Evolutionary conservation across 208 protist species (phyloP).

Genomic region (Crithidia bombi): DNA sequence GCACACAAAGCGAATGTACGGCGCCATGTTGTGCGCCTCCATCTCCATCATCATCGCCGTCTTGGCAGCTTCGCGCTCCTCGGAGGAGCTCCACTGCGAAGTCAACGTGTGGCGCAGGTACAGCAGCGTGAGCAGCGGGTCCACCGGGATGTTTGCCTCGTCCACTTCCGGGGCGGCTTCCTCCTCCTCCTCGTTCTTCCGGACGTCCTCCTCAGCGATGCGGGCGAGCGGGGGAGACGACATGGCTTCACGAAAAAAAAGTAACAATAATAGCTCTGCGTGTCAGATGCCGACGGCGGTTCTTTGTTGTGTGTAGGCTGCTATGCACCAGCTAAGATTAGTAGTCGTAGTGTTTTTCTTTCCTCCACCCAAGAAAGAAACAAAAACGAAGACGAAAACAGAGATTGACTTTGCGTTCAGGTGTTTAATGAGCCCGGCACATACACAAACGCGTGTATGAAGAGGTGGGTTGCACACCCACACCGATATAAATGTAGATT

Average conservation of each 20-base stretch:
- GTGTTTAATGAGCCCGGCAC: no score
- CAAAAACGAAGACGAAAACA: no score
- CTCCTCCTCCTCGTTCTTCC: constrained; percentile 46
- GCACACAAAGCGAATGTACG: constrained; percentile 84
- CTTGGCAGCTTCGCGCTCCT: constrained; percentile 77
- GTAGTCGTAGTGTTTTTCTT: no score
- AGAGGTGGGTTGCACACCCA: no score
- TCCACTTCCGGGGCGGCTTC: constrained; percentile 30
- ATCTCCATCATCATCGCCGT: constrained; percentile 74
- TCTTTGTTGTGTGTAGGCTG: no score
- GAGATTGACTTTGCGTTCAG: no score
- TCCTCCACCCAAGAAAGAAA: no score
- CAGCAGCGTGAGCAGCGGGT: constrained; percentile 84
- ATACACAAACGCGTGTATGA: no score
- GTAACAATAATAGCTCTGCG: no score
- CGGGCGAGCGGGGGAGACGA: constrained; percentile 16
- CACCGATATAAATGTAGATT: no score
- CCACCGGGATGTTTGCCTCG: constrained; percentile 65
- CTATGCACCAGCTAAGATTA: no score
- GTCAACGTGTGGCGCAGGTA: constrained; percentile 83
- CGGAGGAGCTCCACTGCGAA: constrained; percentile 72
- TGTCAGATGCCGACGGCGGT: no score
- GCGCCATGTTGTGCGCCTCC: constrained; percentile 85
- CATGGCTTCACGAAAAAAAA: constrained; percentile 18
- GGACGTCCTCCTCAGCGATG: constrained; percentile 29